Evolutionary conservation across 352 stramenopile genomes (phyloP).

Genomic region (Pythium diclinum): DNA sequence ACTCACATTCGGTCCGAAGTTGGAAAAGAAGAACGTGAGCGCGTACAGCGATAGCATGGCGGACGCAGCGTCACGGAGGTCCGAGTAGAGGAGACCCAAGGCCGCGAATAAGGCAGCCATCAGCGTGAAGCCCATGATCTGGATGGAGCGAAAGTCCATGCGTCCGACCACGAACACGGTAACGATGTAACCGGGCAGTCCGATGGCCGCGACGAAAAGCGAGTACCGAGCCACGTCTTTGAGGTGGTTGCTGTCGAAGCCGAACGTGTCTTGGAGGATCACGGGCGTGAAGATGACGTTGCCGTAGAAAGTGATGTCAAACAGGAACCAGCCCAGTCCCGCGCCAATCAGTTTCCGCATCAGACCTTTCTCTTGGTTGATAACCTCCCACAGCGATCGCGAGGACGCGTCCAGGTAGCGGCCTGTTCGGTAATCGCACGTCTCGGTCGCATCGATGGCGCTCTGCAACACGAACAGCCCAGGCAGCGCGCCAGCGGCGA

Average conservation of each 20-base stretch:
- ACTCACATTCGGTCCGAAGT: constrained; percentile 85
- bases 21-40: constrained; percentile 87
- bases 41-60: constrained; percentile 67
- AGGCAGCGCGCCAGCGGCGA: constrained; percentile 53
- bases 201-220: constrained; percentile 65
- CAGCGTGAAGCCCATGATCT: constrained; percentile 73
- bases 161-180: constrained; percentile 59
- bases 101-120: constrained; percentile 68
- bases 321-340: constrained; percentile 89
- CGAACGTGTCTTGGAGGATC: constrained; percentile 72
- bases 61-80: constrained; percentile 38
- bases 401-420: constrained; percentile 6
- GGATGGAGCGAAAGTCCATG: constrained; percentile 75
- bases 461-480: constrained; percentile 54
- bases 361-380: constrained; percentile 34
- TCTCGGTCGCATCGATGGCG: constrained; percentile 49
- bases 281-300: constrained; percentile 88
- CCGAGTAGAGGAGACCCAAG: constrained; percentile 52
- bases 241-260: constrained; percentile 53
- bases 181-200: constrained; percentile 68
- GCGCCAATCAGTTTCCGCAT: constrained; percentile 71
- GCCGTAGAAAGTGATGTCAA: constrained; percentile 90
- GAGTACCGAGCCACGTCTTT: constrained; percentile 59
- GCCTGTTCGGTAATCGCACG: constrained; percentile 1
- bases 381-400: constrained; percentile 30